Evolutionary conservation across 208 protist genomes (phyloP), one percentile per base, ranked within the genome.

Genomic region (Novymonas esmeraldas): DNA sequence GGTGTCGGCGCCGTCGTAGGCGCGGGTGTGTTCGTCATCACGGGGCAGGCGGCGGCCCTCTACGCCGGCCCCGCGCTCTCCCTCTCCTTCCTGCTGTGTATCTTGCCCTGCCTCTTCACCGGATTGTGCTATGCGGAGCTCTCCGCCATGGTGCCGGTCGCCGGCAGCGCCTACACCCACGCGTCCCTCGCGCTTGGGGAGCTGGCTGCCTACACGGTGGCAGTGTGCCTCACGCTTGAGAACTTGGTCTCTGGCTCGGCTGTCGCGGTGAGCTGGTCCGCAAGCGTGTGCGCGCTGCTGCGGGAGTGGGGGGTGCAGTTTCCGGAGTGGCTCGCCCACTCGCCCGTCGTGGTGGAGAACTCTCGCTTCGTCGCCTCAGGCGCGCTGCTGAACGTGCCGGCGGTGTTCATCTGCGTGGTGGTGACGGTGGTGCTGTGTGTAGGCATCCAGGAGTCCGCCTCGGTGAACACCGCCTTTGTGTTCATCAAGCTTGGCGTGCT

Each of bases 131-230:
- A 63, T 20, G 52, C 68, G 7, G 60, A 67, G 60, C 52, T 68
- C 11, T 61, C 60, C 0, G 36, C 60, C 41, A 66, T 74, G 52
- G 44, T 63, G 42, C 52, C 68, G 2, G 52, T 63, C 42, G 60
- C 44, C 0, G 68, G 60, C 29, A 63, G 44, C 51, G 44, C 60
- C 60, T 67, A 61, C 68, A 74, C 60, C 11, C 55, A 61, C 45
- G 45, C 42, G 34, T 56, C 42, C 22, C 50, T 74, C 0, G 60
- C 60, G 0, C 48, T 67, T 6, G 50, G 59, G 5, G 51, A 58
- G 52, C 60, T 74, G 26, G 59, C 60, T 5, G 60, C 60, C 20
- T 74, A 36, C 68, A 50, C 67, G 68, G 52, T 74, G 42, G 68
- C 68, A 22, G 60, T 63, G 24, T 74, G 52, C 29, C 60, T 63